Conservation (phyloP, 768 basidiomycete genomes). For the Rubroboletus pulcherrimus region DNA sequence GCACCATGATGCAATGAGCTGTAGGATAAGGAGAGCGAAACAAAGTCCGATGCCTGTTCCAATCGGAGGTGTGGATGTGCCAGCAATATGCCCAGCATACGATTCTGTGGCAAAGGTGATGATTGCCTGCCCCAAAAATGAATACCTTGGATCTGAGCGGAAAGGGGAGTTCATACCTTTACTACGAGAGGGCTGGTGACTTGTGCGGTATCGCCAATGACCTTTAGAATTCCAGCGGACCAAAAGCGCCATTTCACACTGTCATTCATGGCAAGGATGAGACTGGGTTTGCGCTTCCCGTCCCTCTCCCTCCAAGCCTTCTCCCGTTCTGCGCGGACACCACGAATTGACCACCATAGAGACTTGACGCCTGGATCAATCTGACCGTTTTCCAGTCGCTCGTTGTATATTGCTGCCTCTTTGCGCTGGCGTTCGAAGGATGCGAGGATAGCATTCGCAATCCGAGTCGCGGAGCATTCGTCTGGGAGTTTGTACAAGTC, state of each 20-base stretch:
- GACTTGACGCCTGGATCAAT: constrained; percentile 51
- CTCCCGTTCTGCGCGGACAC: constrained; percentile 50
- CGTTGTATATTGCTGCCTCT: constrained; percentile 68
- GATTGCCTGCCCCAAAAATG: constrained; percentile 44
- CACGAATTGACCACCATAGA: constrained; percentile 57
- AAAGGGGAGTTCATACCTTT: constrained; percentile 47
- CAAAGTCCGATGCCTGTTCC: constrained; percentile 71
- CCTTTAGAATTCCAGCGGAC: constrained; percentile 56
- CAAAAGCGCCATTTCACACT: constrained; percentile 78
- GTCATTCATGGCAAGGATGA: constrained; percentile 70
- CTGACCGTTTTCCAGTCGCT: constrained; percentile 59
- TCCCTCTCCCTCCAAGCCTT: constrained; percentile 59
- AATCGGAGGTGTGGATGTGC: constrained; percentile 37
- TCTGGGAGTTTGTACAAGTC: constrained; percentile 80
- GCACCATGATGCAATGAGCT: constrained; percentile 61
- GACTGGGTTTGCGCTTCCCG: constrained; percentile 61
- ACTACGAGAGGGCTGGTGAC: constrained; percentile 74
- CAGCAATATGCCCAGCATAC: constrained; percentile 44
- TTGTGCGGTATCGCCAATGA: constrained; percentile 68
- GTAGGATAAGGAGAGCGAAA: constrained; percentile 65
- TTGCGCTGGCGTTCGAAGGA: constrained; percentile 60
- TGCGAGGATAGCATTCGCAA: constrained; percentile 58
- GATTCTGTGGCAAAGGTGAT: constrained; percentile 67
- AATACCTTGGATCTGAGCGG: background rate
- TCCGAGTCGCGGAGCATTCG: constrained; percentile 50